phyloP scores from a whole-genome alignment of 176 grass and related monocot genomes.

The Hyparrhenia diplandra region DNA sequence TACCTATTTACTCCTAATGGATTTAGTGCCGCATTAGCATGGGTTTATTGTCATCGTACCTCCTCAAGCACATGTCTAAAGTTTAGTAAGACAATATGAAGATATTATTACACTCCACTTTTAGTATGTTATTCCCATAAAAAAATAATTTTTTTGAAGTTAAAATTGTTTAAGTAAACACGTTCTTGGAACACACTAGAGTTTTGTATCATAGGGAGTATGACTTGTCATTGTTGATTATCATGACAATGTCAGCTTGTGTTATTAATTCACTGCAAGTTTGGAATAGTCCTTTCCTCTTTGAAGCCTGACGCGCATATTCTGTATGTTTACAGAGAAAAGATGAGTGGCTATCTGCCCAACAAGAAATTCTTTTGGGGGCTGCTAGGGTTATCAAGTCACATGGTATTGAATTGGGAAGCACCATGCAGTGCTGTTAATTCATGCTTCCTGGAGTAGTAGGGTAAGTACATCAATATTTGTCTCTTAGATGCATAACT shows the following conservation, averaged over 20 bases:
- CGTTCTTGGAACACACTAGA: not conserved
- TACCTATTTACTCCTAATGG: not conserved
- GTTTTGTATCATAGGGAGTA: not conserved
- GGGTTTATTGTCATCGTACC: not conserved
- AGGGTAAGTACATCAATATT: constrained; percentile 26
- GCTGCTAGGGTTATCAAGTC: constrained; percentile 67
- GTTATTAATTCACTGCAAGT: not conserved
- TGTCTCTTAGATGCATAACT: not conserved
- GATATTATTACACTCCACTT: not conserved
- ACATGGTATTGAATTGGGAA: constrained; percentile 67
- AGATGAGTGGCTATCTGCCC: constrained; percentile 52
- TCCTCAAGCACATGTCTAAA: not conserved
- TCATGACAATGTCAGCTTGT: not conserved
- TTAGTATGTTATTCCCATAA: not conserved
- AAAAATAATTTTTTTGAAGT: not conserved
- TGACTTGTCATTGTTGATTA: not conserved
- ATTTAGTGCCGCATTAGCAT: not conserved
- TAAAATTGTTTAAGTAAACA: not conserved
- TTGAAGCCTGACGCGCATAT: constrained; percentile 6
- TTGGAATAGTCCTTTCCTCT: not conserved
- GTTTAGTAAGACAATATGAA: not conserved
- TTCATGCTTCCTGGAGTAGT: constrained; percentile 11
- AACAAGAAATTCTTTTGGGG: constrained; percentile 80
- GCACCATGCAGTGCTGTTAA: constrained; percentile 39
- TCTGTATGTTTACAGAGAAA: constrained; percentile 50